Base-by-base conservation (phyloP, 2,329 filamentous ascomycete genomes). In the Phoma sp. region DNA sequence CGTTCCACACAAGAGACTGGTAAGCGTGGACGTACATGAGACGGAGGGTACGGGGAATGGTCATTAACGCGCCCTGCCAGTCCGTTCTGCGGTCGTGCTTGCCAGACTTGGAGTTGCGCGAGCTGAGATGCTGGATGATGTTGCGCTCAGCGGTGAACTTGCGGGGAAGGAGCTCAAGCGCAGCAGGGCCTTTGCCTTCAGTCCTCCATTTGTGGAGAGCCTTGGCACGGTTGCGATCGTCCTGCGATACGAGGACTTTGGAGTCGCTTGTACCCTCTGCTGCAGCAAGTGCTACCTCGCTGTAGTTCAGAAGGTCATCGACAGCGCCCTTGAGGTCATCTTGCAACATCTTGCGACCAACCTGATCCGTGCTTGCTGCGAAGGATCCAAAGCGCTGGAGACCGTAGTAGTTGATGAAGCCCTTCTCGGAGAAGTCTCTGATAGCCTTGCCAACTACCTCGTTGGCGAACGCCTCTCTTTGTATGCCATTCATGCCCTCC, bases 1-100 rank as follows among this genome's bases (percentile, higher is more conserved):
- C 85, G 77, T 99, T 99, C 93, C 93, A 99, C 7, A 99, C 87
- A 33, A 92, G 84, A 5, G 90, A 96, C 74, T 99, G 95, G 76
- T 97, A 98, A 4, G 95, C 93, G 73, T 99, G 95, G 13, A 96
- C 88, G 71, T 98, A 99, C 89, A 99, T 97, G 54, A 91, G 85
- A 38, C 92, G 86, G 65, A 98, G 80, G 43, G 90, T 91, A 14
- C 93, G 84, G 23, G 89, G 89, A 58, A 99, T 93, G 48, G 84
- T 83, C 69, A 89, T 84, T 46, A 99, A 76, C 0, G 95, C 91
- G 23, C 93, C 93, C 55, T 90, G 82, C 71, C 86, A 95, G 75
- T 99, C 93, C 38, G 82, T 83, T 35, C 77, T 76, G 22, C 81
- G 80, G 47, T 74, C 68, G 35, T 79, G 75, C 53, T 80, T 78